Base-by-base conservation (phyloP, 1,284 basidiomycete genomes). In the Rhizoctonia solani region DNA sequence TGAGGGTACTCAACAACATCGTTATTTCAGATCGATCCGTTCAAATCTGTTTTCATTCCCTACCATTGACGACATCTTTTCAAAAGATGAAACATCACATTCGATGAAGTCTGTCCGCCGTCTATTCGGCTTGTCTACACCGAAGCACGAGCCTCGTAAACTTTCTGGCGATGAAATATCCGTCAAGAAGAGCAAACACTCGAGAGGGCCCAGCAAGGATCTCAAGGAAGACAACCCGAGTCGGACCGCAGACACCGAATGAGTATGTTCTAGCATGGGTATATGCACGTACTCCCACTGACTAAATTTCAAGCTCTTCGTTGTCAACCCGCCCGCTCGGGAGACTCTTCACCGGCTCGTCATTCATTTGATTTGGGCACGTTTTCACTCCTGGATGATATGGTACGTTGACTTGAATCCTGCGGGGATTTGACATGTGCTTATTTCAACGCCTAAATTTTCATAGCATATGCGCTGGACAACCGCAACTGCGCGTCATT, bases 361-460 rank as follows among this genome's bases (percentile, higher is more conserved):
- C 46, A 50, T 27, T 61, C 58, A 37, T 61, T 61, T 49, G 58
- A 61, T 34, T 13, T 50, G 30, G 58, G 46, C 46, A 61, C 58
- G 58, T 61, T 61, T 61, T 61, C 58, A 30, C 58, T 61, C 46
- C 44, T 61, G 29, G 58, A 61, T 49, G 58, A 61, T 19, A 61
- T 61, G 58, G 58, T 61, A 1, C 13, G 58, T 61, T 32, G 25
- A 44, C 46, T 19, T 50, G 30, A 25, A 14, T 19, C 42, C 34
- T 47, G 44, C n/a, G 6, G 8, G 21, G n/a, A 11, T 46, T 46
- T 39, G 42, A 49, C 50, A 37, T 47, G 55, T 46, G 16, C 47
- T 61, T 49, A 50, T 50, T 19, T 14, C 25, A n/a, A 61, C 32
- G 23, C 46, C 44, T 19, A 50, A 13, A 46, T n/a, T n/a, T n/a